Percentiles rank a stretch among this genome's conserved stretches.
Evolutionary conservation across 768 basidiomycete species (phyloP).

Genomic region (Saitozyma podzolica): DNA sequence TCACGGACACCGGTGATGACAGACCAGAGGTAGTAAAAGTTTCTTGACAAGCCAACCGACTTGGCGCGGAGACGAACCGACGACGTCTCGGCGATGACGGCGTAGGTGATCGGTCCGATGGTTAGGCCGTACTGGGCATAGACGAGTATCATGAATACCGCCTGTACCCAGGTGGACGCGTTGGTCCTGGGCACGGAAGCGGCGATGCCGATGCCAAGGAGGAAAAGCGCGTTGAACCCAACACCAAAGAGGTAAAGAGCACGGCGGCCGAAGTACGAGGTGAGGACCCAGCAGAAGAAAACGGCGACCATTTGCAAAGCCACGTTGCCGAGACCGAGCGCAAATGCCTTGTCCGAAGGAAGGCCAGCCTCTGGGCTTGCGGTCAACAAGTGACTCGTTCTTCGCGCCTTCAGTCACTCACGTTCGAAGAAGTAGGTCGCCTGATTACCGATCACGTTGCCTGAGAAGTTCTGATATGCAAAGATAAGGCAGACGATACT

Average conservation of each 20-base stretch:
- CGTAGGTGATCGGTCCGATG: background rate
- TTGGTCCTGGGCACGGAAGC: conserved; percentile 16
- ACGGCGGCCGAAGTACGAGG: conserved; percentile 23
- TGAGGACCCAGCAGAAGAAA: conserved; percentile 24
- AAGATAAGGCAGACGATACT: conserved; percentile 28
- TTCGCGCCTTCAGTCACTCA: no score
- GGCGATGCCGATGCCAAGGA: conserved; percentile 24
- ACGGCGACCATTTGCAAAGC: conserved; percentile 25
- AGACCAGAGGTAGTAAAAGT: no score
- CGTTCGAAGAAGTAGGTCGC: conserved; percentile 48
- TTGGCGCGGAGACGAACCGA: conserved; percentile 21
- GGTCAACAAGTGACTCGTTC: no score
- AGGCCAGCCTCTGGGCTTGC: no score
- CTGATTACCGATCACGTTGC: conserved; percentile 41
- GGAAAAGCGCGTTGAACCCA: conserved; percentile 18
- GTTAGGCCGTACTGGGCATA: no score
- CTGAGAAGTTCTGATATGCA: conserved; percentile 11
- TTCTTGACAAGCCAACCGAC: no score
- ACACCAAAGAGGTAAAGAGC: conserved; percentile 32
- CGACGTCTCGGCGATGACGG: conserved; percentile 13
- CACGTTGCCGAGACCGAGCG: no score
- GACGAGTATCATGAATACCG: no score
- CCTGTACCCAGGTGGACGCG: no score
- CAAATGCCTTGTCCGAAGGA: no score
- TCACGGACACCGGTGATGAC: no score